Evolutionary conservation across 768 basidiomycete species (phyloP), one percentile per base, ranked within the genome.

Genomic region (Auriscalpium orientale): DNA sequence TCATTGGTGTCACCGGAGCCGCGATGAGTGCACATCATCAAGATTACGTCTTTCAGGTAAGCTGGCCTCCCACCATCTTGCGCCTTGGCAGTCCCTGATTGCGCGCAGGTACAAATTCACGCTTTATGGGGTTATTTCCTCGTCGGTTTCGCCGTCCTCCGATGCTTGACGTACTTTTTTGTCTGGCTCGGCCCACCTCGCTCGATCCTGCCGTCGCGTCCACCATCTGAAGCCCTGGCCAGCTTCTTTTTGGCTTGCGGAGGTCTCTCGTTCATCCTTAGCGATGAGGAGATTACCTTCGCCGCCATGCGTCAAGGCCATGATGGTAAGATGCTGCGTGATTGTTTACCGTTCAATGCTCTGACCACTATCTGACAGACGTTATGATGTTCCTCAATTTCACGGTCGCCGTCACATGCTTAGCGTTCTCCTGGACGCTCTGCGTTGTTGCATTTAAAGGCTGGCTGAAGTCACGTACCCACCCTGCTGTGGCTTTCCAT

Each of bases 21-120:
- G 95, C 91, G 2, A 97, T 98, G 95, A 80, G 87, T 12, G 91
- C 92, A 0, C 95, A 98, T 68, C 79, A 81, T 54, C 95, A 98
- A 69, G 79, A 81, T 1, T 98, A 95, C 71, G 70, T 89, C n/a
- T 97, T 97, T 74, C 90, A 90, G 71, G 85, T 80, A 60, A 44
- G 67, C 53, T 18, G 15, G 7, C 3, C 10, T 36, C 36, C n/a
- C 15, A 20, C 10, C 21, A 2, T 13, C 7, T 11, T 51, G 28
- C 4, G 28, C 4, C 28, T 28, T 28, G 28, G n/a, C 28, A 28
- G 28, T 4, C 4, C 28, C 4, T 28, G 28, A 28, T 6, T 61
- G 21, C 15, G 18, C 3, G 11, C 58, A 89, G 80, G 92, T 97
- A 43, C 84, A 93, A 67, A 88, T 98, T 51, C 95, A 98, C 69